Evolutionary conservation across 495 filamentous ascomycete species (phyloP), one percentile per base, ranked within the genome.

Genomic region (Lasiosphaeria ovina): DNA sequence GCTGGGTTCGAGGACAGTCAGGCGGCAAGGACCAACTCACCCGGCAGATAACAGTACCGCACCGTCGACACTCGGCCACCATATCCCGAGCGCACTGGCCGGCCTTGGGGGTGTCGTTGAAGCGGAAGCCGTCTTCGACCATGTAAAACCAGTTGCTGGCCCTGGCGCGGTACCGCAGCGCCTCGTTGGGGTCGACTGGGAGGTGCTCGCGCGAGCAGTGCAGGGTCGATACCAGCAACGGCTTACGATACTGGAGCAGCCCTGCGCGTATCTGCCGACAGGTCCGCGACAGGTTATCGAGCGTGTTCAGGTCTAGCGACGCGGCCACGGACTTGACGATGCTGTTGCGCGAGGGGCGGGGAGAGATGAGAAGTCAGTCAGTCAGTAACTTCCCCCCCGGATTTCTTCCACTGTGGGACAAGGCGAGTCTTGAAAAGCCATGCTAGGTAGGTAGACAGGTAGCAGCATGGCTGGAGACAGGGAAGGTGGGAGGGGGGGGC

Each of bases 21-120:
- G 33, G 35, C 10, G 40, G 42, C 9, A 54, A 56, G 17, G 36
- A 34, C 24, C 24, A 51, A 62, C 85, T 72, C 77, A 95, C 91
- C 68, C 92, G 81, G 68, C 92, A 97, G 11, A 94, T 86, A 12
- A 89, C 77, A 52, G 76, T 87, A 6, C 82, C 85, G 72, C 92
- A 97, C 34, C 87, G 79, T 31, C 90, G 84, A 74, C 92, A 97
- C 62, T 87, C 89, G 14, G 76, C 82, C 4, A 97, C 92, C 84
- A 94, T 81, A 71, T 97, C 92, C 36, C 89, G 78, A 42, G 92
- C 92, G 67, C 92, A 97, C 61, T 79, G 79, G 11, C 87, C 83
- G 24, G 89, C 75, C 70, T 89, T 91, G 48, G 88, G 88, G 54
- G 76, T 83, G 56, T 69, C 71, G 12, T 61, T 59, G 17, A 66